phyloP scores from a whole-genome alignment of 257 asterid species.

The Apocynum venetum region DNA sequence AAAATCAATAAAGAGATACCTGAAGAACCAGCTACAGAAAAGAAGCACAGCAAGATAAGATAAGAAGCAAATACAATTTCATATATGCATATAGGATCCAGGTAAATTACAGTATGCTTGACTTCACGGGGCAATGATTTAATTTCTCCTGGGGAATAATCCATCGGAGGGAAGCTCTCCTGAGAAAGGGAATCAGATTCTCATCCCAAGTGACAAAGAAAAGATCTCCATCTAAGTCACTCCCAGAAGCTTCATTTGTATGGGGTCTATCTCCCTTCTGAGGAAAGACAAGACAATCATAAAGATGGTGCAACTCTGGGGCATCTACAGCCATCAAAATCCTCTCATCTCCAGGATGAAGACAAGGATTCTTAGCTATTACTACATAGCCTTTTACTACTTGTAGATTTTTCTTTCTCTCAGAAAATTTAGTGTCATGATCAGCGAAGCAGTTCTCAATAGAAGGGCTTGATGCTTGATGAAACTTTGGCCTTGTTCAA shows the following conservation, averaged over 20 bases:
- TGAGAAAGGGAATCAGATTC: slow-evolving; percentile 84
- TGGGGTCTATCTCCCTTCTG: slow-evolving; percentile 91
- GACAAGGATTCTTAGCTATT: slow-evolving; percentile 90
- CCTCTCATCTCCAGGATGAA: slow-evolving; percentile 94
- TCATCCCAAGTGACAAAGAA: slow-evolving; percentile 96
- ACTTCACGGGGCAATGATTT: slow-evolving; percentile 44
- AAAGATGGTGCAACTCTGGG: slow-evolving; percentile 56
- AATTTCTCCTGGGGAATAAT: slow-evolving; percentile 55
- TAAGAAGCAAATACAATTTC: background rate
- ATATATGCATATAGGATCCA: background rate
- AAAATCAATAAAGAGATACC: too few relatives aligned
- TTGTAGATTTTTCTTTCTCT: slow-evolving; percentile 38
- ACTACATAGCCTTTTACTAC: slow-evolving; percentile 71
- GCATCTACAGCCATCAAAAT: slow-evolving; percentile 77
- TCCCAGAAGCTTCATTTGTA: slow-evolving; percentile 90
- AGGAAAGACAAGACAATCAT: slow-evolving; percentile 87
- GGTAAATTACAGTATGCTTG: slow-evolving; percentile 43
- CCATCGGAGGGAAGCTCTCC: slow-evolving; percentile 81
- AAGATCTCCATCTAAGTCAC: slow-evolving; percentile 93
- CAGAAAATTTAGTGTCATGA: slow-evolving; percentile 63
- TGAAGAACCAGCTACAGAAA: slow-evolving; percentile 2
- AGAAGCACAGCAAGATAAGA: background rate
- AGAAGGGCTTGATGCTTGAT: slow-evolving; percentile 71
- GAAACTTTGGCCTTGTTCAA: slow-evolving; percentile 83
- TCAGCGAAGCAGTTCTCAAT: slow-evolving; percentile 61